Evolutionary conservation across 768 basidiomycete genomes (phyloP).

Genomic region (Tylopilus intermedius): DNA sequence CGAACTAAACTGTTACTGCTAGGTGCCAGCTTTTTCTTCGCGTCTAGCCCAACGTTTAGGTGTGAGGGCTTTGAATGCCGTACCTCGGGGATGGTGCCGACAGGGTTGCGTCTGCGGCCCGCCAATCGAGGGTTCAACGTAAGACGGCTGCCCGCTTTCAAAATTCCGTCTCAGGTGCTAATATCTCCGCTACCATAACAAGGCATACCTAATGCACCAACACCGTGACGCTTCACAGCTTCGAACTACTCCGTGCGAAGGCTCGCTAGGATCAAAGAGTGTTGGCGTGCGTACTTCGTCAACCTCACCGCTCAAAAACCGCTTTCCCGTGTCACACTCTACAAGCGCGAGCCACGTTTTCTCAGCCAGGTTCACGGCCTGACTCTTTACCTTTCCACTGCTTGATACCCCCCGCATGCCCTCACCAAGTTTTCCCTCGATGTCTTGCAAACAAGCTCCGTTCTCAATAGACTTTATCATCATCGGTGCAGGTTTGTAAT

Average conservation of each 20-base stretch:
- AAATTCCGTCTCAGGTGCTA: not conserved
- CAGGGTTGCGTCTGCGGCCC: not conserved
- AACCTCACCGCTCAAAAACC: slow-evolving; percentile 20
- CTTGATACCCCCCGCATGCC: not conserved
- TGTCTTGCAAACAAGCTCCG: slow-evolving; percentile 22
- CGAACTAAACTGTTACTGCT: not conserved
- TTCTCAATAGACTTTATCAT: slow-evolving; percentile 30
- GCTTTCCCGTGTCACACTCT: not conserved
- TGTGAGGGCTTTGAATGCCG: not conserved
- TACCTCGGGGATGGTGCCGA: not conserved
- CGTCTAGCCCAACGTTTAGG: not conserved
- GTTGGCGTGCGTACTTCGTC: slow-evolving; percentile 3
- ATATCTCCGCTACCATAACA: slow-evolving; percentile 10
- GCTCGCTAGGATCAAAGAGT: slow-evolving; percentile 14
- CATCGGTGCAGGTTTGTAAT: slow-evolving; percentile 26
- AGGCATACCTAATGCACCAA: slow-evolving; percentile 2
- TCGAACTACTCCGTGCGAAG: slow-evolving; percentile 19
- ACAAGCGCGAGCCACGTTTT: not conserved
- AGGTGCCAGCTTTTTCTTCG: not conserved
- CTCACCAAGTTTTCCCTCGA: slow-evolving; percentile 1
- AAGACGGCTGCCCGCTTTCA: slow-evolving; percentile 6
- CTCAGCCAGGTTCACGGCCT: not conserved
- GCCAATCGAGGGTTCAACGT: slow-evolving; percentile 1
- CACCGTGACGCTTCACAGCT: not conserved
- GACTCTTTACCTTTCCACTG: not conserved